Base-by-base conservation (phyloP, 805 yeast species). In the Pichia deserticola region DNA sequence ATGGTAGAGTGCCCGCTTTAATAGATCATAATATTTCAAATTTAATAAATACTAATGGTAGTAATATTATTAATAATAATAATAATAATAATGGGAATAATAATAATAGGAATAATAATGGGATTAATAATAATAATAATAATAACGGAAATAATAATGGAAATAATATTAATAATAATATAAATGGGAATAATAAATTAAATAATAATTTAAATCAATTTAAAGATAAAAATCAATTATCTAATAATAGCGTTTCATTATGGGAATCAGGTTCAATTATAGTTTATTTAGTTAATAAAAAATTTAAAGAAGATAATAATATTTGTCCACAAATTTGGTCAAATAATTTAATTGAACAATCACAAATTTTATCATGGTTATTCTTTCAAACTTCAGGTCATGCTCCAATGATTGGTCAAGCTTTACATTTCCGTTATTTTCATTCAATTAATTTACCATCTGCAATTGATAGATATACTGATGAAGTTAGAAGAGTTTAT, bases 371-470 rank as follows among this genome's bases (percentile, higher is more conserved):
- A 52, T 79, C 89, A 7, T 90, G 97, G 97, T 73, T 92, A 37
- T 90, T 88, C 62, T 90, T 90, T 73, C 98, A 90, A 69, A 89
- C 97, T 3, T 85, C 95, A 5, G 97, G 98, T 7, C 97, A 89
- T 64, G 96, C 97, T 0, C 97, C 97, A n/a, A 90, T 90, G 96
- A 86, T 90, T 59, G 97, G 97, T 20, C 97, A 90, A 68, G 97
- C 97, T 8, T 75, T 92, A 58, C 97, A 92, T 70, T 92, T 90
- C 71, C 77, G 90, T 61, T 89, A 87, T 65, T 89, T 90, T 74
- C 97, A 90, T 64, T 78, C 90, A 7, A 84, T 84, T 53, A 82
- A 82, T 48, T 89, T 90, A 3, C 89, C 92, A 20, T 79, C 89
- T 51, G 97, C 97, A 0, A 87, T 90, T 25, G 96, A 88, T 58